phyloP scores from a whole-genome alignment of 805 yeast species.

The Candida loeiensis region DNA sequence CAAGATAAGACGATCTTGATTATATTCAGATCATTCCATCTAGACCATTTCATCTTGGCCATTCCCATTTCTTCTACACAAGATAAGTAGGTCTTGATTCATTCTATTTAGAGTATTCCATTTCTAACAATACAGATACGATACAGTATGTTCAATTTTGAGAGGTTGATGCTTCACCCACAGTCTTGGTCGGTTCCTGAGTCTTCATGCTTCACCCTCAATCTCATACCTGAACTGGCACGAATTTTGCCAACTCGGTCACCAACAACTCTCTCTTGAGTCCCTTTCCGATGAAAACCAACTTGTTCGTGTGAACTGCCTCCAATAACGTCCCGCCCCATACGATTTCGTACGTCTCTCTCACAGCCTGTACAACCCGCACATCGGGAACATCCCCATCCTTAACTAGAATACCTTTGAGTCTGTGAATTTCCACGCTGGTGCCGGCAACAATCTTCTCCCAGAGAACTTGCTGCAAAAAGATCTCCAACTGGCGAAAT shows the following conservation, averaged over 20 bases:
- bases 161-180: too few relatives aligned
- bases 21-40: too few relatives aligned
- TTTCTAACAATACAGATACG: too few relatives aligned
- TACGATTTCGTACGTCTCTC: constrained; percentile 84
- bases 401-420: constrained; percentile 70
- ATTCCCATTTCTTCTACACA: too few relatives aligned
- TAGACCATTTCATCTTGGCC: too few relatives aligned
- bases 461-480: constrained; percentile 77
- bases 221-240: neutral
- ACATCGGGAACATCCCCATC: constrained; percentile 31
- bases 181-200: too few relatives aligned
- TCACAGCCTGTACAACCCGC: constrained; percentile 82
- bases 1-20: too few relatives aligned
- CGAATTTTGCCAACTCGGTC: constrained; percentile 24
- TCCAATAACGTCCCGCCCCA: constrained; percentile 39
- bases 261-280: constrained; percentile 37
- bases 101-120: too few relatives aligned
- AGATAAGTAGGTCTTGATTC: too few relatives aligned
- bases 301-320: constrained; percentile 45
- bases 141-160: too few relatives aligned
- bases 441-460: constrained; percentile 45
- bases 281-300: constrained; percentile 75
- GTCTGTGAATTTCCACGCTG: constrained; percentile 68
- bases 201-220: too few relatives aligned
- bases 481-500: constrained; percentile 50